Percentiles rank a stretch among this genome's conserved stretches.
Evolutionary conservation across 2,329 filamentous ascomycete species (phyloP).

Genomic region (Graphium sp.): DNA sequence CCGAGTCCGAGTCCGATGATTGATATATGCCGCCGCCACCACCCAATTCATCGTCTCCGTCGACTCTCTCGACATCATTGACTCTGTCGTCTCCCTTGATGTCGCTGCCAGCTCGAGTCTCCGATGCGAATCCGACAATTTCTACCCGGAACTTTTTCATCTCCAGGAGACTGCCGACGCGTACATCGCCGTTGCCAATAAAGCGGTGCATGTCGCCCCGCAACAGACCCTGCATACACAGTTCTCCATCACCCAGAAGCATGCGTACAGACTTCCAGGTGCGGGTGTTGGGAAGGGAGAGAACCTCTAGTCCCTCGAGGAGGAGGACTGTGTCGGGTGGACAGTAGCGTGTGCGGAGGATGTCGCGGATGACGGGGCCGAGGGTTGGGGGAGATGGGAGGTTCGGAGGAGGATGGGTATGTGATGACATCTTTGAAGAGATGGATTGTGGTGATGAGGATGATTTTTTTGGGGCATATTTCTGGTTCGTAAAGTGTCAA

Average conservation of each 20-base stretch:
- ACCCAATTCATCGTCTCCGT: no score
- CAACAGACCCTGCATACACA: conserved; percentile 36
- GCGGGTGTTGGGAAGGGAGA: conserved; percentile 15
- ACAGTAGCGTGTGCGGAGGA: conserved; percentile 30
- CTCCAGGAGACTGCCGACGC: conserved; percentile 29
- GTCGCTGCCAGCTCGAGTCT: conserved; percentile 5
- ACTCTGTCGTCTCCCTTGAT: not conserved
- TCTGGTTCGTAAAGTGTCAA: no score
- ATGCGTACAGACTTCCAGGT: conserved; percentile 27
- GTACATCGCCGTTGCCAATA: conserved; percentile 25
- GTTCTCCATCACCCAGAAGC: conserved; percentile 32
- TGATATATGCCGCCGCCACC: no score
- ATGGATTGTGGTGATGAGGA: no score
- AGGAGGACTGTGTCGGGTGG: conserved; percentile 29
- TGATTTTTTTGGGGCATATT: no score
- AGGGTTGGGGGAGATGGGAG: conserved; percentile 7
- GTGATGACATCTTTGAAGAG: no score
- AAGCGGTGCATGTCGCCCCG: conserved; percentile 26
- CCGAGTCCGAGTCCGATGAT: no score
- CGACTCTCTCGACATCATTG: no score
- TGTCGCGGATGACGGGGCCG: conserved; percentile 25
- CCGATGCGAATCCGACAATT: conserved; percentile 12
- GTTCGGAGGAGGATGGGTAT: no score
- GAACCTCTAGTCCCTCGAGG: conserved; percentile 24
- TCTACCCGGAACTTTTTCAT: conserved; percentile 19